These are phyloP conservation scores for Claviceps digitariae DNA, from an alignment of 2,329 filamentous ascomycete species.

Conservation along the genomic window DNA sequence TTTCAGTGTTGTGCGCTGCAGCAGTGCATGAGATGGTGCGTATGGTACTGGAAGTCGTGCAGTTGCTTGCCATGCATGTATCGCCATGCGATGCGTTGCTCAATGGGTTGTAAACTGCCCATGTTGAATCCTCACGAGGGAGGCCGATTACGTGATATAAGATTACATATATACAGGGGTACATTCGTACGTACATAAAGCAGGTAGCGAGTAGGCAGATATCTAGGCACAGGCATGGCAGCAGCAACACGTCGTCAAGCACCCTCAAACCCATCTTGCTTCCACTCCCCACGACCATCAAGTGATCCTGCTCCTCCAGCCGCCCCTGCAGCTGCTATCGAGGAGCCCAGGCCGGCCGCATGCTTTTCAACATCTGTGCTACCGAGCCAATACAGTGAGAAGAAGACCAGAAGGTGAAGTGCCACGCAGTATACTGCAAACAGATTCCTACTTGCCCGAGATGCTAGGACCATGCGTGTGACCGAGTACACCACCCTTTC, in stretches of 20 bases:
- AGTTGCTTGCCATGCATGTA: too few relatives aligned
- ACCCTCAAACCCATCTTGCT: conserved; percentile 45
- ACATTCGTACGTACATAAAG: not conserved
- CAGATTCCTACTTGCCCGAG: conserved; percentile 77
- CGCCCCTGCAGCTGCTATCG: conserved; percentile 27
- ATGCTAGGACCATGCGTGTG: conserved; percentile 81
- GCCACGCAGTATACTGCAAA: conserved; percentile 87
- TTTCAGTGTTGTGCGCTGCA: not conserved
- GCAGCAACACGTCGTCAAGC: conserved; percentile 11
- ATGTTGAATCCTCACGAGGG: too few relatives aligned
- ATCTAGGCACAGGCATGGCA: too few relatives aligned
- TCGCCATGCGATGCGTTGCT: too few relatives aligned
- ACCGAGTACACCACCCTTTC: conserved; percentile 84
- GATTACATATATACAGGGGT: not conserved
- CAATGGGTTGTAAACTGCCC: too few relatives aligned
- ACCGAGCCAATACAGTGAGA: conserved; percentile 75
- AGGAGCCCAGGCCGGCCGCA: conserved; percentile 40
- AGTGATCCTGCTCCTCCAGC: conserved; percentile 27
- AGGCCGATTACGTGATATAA: not conserved
- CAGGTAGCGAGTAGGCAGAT: too few relatives aligned
- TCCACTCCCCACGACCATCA: conserved; percentile 42
- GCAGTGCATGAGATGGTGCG: too few relatives aligned
- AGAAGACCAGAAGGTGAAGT: conserved; percentile 76
- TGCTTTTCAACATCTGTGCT: conserved; percentile 51
- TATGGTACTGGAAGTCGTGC: too few relatives aligned